These are phyloP conservation scores for Claviceps sp. DNA, from an alignment of 2,329 filamentous ascomycete species.

Conservation along the genomic window DNA sequence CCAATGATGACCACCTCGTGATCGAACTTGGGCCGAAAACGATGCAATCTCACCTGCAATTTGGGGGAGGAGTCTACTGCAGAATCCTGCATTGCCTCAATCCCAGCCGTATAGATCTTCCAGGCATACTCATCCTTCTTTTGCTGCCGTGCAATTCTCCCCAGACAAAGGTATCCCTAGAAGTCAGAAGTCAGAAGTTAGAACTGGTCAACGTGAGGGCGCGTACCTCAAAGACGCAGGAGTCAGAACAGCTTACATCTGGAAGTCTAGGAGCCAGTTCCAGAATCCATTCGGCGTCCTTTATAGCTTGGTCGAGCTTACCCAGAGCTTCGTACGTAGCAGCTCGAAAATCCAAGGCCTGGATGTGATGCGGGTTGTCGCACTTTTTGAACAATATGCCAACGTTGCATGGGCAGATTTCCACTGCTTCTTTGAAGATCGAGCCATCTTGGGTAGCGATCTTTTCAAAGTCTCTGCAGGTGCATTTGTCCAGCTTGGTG, in stretches of 20 bases:
- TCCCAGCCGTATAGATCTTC: constrained; percentile 25
- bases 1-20: neutral
- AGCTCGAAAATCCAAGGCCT: constrained; percentile 27
- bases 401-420: constrained; percentile 21
- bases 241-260: constrained; percentile 18
- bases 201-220: too few species aligned
- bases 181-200: too few species aligned
- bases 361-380: constrained; percentile 22
- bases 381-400: constrained; percentile 19
- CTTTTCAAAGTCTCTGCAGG: constrained; percentile 17
- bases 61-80: constrained; percentile 17
- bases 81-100: constrained; percentile 18
- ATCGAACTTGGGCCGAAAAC: neutral
- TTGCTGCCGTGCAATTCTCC: constrained; percentile 24
- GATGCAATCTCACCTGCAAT: constrained; percentile 16
- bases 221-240: too few species aligned
- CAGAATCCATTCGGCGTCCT: constrained; percentile 30
- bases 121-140: constrained; percentile 25
- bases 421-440: constrained; percentile 29
- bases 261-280: constrained; percentile 26
- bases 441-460: constrained; percentile 19
- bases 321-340: constrained; percentile 26
- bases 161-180: constrained; percentile 29
- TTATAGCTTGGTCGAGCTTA: constrained; percentile 23
- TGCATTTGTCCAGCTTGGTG: constrained; percentile 14